Base-by-base conservation (phyloP, 2,329 filamentous ascomycete species). In the Thelonectria blattea region DNA sequence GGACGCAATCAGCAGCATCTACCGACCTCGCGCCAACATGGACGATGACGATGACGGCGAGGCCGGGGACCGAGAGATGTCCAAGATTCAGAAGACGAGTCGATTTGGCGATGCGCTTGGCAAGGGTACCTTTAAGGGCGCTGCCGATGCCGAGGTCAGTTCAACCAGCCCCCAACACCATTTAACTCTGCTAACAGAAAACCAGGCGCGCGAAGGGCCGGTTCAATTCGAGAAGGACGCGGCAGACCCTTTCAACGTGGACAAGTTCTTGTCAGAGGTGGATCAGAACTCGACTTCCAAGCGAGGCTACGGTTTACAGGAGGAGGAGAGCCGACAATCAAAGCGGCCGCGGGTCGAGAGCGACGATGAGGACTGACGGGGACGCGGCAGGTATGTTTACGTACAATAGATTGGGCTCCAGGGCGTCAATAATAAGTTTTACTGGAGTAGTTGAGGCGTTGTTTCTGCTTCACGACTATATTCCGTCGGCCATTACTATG, bases 191-290 rank as follows among this genome's bases (percentile, higher is more conserved):
- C 77, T 80, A 76, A 78, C 65, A 50, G 48, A 52, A 18, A 32
- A 30, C 22, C 52, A 91, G 87, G 87, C 86, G 62, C 87, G 93
- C 57, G 91, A 96, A 70, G 95, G 95, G 5, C 95, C 95, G 0
- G 95, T 99, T 27, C 91, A 97, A 75, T 99, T 99, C 71, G 94
- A 98, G 77, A 96, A 94, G 77, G 94, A 97, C 54, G 85, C 79
- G 1, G 79, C 78, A 30, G 94, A 98, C 77, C 93, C 93, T 1
- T 98, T 98, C 76, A 93, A 96, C 51, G 95, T 98, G 68, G 93
- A 96, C 73, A 91, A 91, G 71, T 96, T 99, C 81, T 87, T 99
- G 74, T 90, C 87, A 37, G 93, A 97, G 75, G 93, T 83, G 71
- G 87, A 81, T 76, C 85, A 88, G 75, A 83, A 80, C 58, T 78